phyloP scores from a whole-genome alignment of 495 filamentous ascomycete species.

The Poronia punctata region DNA sequence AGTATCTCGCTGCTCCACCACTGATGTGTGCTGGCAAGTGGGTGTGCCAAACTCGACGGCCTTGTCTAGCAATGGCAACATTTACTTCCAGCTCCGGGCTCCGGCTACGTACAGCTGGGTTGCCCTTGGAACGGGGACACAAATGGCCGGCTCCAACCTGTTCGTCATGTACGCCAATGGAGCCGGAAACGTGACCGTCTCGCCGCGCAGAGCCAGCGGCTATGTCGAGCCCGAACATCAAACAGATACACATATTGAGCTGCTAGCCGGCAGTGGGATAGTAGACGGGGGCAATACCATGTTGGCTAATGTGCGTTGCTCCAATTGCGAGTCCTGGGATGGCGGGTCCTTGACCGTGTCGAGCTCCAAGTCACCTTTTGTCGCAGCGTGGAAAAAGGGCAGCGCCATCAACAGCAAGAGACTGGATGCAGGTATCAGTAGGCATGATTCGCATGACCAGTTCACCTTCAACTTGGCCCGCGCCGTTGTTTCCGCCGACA shows the following conservation, averaged over 20 bases:
- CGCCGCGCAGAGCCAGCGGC: constrained; percentile 49
- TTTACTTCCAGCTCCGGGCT: constrained; percentile 61
- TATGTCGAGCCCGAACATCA: constrained; percentile 50
- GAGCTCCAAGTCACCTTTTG: constrained; percentile 49
- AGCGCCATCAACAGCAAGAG: constrained; percentile 48
- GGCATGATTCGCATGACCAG: constrained; percentile 50
- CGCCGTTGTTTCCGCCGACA: constrained; percentile 46
- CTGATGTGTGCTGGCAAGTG: constrained; percentile 37
- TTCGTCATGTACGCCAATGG: constrained; percentile 62
- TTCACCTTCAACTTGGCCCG: constrained; percentile 52
- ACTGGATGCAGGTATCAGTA: constrained; percentile 38
- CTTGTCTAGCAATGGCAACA: constrained; percentile 35
- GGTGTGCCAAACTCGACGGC: constrained; percentile 38
- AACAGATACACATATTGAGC: constrained; percentile 38
- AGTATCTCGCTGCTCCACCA: constrained; percentile 22
- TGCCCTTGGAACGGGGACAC: constrained; percentile 53
- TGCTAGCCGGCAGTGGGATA: constrained; percentile 58
- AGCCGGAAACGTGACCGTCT: constrained; percentile 56
- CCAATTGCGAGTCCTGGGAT: constrained; percentile 42
- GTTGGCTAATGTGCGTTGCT: constrained; percentile 54
- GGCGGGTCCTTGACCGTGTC: constrained; percentile 52
- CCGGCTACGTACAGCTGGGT: constrained; percentile 57
- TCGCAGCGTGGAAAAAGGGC: constrained; percentile 59
- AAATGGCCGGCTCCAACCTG: constrained; percentile 60
- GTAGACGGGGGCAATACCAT: constrained; percentile 41